Evolutionary conservation across 2,329 filamentous ascomycete genomes (phyloP), one percentile per base, ranked within the genome.

Genomic region (Fusarium nygamai): DNA sequence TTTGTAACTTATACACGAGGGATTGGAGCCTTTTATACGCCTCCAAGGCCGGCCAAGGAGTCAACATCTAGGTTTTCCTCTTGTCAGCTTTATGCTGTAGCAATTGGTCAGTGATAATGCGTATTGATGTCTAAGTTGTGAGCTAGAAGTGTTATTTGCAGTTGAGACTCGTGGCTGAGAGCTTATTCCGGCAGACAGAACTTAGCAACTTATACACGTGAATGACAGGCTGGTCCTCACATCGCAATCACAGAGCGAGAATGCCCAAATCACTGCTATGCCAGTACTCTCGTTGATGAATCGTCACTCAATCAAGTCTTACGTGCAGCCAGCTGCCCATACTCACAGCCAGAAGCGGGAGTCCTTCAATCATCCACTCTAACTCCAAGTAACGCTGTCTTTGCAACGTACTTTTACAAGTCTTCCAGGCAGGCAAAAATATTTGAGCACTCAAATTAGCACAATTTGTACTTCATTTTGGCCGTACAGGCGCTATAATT

Each of bases 261-360:
- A 36, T 6, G 0, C 4, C 6, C 6, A 36, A 11, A 20, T 36
- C 9, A 53, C 31, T 53, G 5, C 19, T 13, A 22, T 16, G 3
- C 5, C 17, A 20, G 6, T 34, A 34, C 6, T 20, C 0, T 1
- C 6, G 11, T 24, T 11, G 3, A 51, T 16, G 4, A 1, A 20
- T 34, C 0, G 19, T 36, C n/a, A 36, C n/a, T 16, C 4, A 3
- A 12, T 14, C 4, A 12, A 3, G 12, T 14, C 13, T 24, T 27
- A 0, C 17, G 27, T 2, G 4, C 9, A 34, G 50, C 12, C 3
- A 53, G 31, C 2, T 16, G 31, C 13, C 17, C 4, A 6, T 36
- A 22, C 19, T 53, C 12, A 53, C 31, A 27, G 12, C 20, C 50
- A 22, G 31, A 22, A 27, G n/a, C 13, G 50, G 3, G 24, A 27